These are phyloP conservation scores for Emergomyces pasteurianus DNA, from an alignment of 2,329 filamentous ascomycete genomes.

Conservation along the genomic window DNA sequence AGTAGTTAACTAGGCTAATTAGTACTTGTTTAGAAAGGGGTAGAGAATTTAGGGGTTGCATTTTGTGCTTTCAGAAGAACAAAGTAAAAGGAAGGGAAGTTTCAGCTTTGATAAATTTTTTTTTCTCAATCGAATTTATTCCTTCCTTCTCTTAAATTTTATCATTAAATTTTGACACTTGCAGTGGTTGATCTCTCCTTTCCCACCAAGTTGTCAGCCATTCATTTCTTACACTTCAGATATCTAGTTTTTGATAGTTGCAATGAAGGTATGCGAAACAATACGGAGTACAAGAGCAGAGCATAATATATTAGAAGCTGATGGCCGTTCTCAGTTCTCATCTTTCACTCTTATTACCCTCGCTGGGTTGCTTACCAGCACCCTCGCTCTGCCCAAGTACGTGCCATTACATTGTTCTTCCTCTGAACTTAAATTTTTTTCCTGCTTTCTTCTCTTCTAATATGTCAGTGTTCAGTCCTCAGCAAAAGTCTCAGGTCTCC, in stretches of 20 bases:
- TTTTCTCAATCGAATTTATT: no score
- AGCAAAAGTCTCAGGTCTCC: neutral
- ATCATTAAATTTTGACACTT: neutral
- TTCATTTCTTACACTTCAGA: neutral
- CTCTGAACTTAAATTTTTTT: no score
- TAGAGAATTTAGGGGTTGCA: no score
- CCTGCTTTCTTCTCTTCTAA: neutral
- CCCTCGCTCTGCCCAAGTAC: neutral
- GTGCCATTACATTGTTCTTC: neutral
- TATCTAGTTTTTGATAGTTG: neutral
- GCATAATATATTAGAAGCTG: neutral
- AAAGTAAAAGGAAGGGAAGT: no score
- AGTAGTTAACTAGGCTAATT: no score
- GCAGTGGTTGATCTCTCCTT: neutral
- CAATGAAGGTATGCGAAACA: neutral
- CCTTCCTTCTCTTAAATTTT: neutral
- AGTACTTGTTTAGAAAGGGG: no score
- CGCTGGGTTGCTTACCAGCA: neutral
- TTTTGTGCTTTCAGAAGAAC: no score
- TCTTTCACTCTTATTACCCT: neutral
- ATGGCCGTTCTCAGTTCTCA: neutral
- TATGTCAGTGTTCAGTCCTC: neutral
- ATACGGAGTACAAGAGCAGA: neutral
- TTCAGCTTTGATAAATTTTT: no score
- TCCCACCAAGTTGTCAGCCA: neutral